phyloP scores from a whole-genome alignment of 2,329 filamentous ascomycete genomes.

The Zymoseptoria passerinii region DNA sequence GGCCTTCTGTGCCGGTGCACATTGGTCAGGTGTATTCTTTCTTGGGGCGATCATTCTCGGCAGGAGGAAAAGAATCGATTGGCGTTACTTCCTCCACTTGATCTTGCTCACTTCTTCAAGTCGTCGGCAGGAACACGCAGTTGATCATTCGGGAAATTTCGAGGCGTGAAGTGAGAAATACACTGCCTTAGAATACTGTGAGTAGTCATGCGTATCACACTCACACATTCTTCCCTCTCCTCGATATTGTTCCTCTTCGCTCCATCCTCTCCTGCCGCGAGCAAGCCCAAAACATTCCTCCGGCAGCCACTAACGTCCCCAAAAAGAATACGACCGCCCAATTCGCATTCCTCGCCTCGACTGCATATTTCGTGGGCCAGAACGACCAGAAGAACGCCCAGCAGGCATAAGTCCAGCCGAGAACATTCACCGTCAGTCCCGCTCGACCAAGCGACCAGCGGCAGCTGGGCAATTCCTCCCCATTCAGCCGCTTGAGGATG shows the following conservation, averaged over 20 bases:
- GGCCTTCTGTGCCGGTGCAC: no score
- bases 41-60: not conserved
- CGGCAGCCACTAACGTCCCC: constrained; percentile 3
- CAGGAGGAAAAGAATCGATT: not conserved
- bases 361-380: constrained; percentile 34
- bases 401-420: constrained; percentile 29
- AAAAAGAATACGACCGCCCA: constrained; percentile 43
- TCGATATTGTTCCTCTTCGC: not conserved
- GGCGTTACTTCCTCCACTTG: not conserved
- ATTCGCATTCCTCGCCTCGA: constrained; percentile 39
- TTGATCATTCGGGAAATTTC: no score
- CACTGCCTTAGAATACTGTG: not conserved
- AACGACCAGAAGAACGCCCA: constrained; percentile 34
- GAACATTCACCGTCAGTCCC: constrained; percentile 32
- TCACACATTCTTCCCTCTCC: not conserved
- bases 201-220: not conserved
- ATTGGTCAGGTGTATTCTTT: no score
- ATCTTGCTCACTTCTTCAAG: no score
- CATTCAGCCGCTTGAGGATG: constrained; percentile 30
- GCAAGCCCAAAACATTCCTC: constrained; percentile 1
- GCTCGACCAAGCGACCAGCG: constrained; percentile 32
- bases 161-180: not conserved
- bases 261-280: not conserved
- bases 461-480: constrained; percentile 29
- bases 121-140: not conserved